A percentile compares a stretch with the other conserved stretches of the same genome.
phyloP scores from a whole-genome alignment of 345 rosid species.

The Kernera saxatilis region DNA sequence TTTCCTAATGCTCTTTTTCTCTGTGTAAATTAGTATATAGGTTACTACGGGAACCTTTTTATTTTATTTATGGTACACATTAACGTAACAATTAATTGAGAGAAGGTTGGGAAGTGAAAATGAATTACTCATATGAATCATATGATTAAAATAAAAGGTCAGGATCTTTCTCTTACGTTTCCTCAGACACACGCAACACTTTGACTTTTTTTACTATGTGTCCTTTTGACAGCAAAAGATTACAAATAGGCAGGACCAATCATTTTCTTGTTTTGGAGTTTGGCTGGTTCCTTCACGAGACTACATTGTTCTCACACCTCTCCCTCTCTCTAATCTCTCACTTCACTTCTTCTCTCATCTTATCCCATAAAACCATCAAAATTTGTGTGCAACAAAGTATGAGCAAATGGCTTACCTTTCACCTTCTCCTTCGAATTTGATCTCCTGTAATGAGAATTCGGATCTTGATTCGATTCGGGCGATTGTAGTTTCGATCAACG shows the following conservation, averaged over 20 bases:
- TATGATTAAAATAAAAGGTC: neutral
- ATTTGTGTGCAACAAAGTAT: constrained; percentile 1
- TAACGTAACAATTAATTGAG: neutral
- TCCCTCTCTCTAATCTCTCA: constrained; percentile 7
- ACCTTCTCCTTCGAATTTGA: constrained; percentile 21
- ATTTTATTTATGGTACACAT: no score
- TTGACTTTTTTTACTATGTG: constrained; percentile 20
- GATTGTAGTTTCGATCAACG: constrained; percentile 42
- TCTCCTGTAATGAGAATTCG: constrained; percentile 33
- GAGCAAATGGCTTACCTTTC: constrained; percentile 38
- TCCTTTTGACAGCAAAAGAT: constrained; percentile 28
- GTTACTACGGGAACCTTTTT: neutral
- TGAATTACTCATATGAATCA: neutral
- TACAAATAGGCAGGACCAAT: constrained; percentile 30
- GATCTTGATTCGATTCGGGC: constrained; percentile 37
- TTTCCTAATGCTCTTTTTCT: neutral
- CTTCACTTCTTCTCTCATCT: constrained; percentile 21
- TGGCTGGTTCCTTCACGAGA: constrained; percentile 38
- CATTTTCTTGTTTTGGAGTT: constrained; percentile 28
- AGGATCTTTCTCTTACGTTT: constrained; percentile 5
- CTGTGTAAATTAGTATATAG: neutral
- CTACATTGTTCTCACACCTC: constrained; percentile 17
- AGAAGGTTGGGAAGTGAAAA: neutral
- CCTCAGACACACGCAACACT: constrained; percentile 32
- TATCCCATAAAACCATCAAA: constrained; percentile 21